Percentiles rank a stretch among this genome's conserved stretches.
Conservation (phyloP, 2,329 filamentous ascomycete species). For the Ophiostoma sp. region DNA sequence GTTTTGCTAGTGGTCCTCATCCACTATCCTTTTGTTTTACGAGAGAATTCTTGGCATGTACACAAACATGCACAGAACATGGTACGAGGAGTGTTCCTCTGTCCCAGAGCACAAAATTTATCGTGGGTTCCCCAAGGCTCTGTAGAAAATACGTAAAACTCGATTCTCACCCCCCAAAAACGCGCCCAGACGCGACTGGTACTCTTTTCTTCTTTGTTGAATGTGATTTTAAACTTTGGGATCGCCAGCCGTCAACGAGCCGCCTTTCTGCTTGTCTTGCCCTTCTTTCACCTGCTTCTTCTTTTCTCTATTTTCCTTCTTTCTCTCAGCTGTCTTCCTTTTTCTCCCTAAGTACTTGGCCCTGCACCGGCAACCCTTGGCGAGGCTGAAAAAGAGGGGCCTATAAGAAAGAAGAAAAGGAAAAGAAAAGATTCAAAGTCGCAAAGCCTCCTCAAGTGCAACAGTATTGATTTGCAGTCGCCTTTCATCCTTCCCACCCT, state of each 20-base stretch:
- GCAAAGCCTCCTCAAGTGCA: not conserved
- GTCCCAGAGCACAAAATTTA: not conserved
- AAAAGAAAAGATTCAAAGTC: not conserved
- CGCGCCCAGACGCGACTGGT: not conserved
- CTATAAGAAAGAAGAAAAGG: not conserved
- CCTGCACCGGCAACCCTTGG: not conserved
- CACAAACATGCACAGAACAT: too few species aligned
- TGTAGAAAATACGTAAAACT: not conserved
- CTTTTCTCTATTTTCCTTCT: not conserved
- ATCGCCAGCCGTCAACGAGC: not conserved
- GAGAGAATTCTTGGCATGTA: not conserved
- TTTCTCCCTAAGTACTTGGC: not conserved
- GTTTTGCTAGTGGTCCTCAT: not conserved
- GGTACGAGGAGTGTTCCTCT: not conserved
- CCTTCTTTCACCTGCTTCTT: not conserved
- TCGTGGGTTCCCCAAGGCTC: not conserved
- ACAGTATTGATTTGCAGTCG: not conserved
- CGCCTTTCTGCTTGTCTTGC: not conserved
- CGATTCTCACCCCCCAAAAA: not conserved
- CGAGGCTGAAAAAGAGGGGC: conserved; percentile 15
- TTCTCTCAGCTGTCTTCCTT: not conserved
- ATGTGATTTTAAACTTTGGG: not conserved
- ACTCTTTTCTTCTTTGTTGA: not conserved
- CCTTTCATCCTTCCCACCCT: not conserved
- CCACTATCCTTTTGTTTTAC: not conserved